Evolutionary conservation across 495 filamentous ascomycete species (phyloP).

Genomic region (Aeminium ludgeri): DNA sequence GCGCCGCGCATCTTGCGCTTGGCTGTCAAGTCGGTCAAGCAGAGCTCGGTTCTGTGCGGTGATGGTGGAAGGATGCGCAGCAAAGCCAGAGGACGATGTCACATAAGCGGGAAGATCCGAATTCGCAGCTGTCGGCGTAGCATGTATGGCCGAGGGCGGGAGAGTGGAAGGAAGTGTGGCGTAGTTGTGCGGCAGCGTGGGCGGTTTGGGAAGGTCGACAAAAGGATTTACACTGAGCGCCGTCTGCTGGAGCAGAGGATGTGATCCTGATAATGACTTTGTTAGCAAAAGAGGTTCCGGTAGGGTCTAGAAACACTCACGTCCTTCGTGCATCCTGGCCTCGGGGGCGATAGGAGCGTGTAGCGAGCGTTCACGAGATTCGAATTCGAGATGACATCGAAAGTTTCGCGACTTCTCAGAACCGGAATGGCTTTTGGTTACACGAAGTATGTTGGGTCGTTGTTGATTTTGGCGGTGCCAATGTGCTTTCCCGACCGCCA

Average conservation of each 20-base stretch:
- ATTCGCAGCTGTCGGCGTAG: slow-evolving; percentile 25
- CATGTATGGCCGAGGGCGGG: slow-evolving; percentile 54
- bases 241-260: slow-evolving; percentile 80
- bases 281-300: background rate
- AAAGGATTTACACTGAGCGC: slow-evolving; percentile 89
- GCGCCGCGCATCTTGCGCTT: slow-evolving; percentile 43
- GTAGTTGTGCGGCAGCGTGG: slow-evolving; percentile 92
- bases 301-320: slow-evolving; percentile 2
- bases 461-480: too few relatives aligned
- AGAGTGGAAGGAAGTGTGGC: slow-evolving; percentile 71
- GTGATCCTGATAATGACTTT: slow-evolving; percentile 40
- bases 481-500: too few relatives aligned
- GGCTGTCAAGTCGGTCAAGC: slow-evolving; percentile 51
- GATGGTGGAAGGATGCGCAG: slow-evolving; percentile 43
- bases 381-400: too few relatives aligned
- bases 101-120: slow-evolving; percentile 46
- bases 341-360: too few relatives aligned
- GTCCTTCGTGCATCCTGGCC: slow-evolving; percentile 13
- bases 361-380: too few relatives aligned
- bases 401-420: too few relatives aligned
- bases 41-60: slow-evolving; percentile 61
- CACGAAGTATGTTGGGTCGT: too few relatives aligned
- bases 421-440: too few relatives aligned
- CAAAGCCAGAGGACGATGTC: slow-evolving; percentile 41
- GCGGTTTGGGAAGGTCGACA: slow-evolving; percentile 73